These are phyloP conservation scores for Talaromyces sp. DNA, from an alignment of 2,329 filamentous ascomycete genomes.

Conservation along the genomic window DNA sequence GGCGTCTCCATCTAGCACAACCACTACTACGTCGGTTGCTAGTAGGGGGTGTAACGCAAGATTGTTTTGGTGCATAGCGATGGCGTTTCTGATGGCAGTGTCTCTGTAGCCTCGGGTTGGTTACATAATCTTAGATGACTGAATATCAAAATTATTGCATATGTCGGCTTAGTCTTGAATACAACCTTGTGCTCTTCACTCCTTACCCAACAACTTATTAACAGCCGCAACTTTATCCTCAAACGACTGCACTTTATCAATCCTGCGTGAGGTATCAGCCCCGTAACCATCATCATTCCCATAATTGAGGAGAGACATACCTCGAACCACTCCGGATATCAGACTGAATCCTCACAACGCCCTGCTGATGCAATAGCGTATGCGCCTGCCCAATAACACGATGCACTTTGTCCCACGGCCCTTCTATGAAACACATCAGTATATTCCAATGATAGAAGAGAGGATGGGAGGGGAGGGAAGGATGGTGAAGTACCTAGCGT, in stretches of 20 bases:
- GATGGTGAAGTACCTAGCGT: slow-evolving; percentile 69
- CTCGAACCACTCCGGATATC: slow-evolving; percentile 82
- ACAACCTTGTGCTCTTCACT: slow-evolving; percentile 10
- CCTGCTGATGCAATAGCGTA: slow-evolving; percentile 68
- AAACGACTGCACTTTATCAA: slow-evolving; percentile 78
- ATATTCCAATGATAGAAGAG: neutral
- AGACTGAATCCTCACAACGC: slow-evolving; percentile 79
- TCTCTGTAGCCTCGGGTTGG: no score
- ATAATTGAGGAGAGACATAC: slow-evolving; percentile 37
- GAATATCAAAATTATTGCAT: neutral
- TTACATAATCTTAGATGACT: neutral
- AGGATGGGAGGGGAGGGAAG: neutral
- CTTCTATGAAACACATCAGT: slow-evolving; percentile 57
- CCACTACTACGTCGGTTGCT: neutral
- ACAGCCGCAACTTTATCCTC: slow-evolving; percentile 72
- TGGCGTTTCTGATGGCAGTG: slow-evolving; percentile 2
- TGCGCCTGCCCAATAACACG: slow-evolving; percentile 81
- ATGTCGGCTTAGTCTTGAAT: neutral
- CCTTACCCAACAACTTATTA: slow-evolving; percentile 48
- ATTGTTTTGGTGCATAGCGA: slow-evolving; percentile 11
- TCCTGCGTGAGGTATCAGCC: slow-evolving; percentile 49
- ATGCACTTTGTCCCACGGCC: slow-evolving; percentile 86
- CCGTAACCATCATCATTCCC: neutral
- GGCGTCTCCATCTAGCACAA: slow-evolving; percentile 33
- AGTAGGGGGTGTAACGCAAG: neutral